phyloP scores from a whole-genome alignment of 176 grass and related monocot genomes.

The Puccinellia tenuiflora region DNA sequence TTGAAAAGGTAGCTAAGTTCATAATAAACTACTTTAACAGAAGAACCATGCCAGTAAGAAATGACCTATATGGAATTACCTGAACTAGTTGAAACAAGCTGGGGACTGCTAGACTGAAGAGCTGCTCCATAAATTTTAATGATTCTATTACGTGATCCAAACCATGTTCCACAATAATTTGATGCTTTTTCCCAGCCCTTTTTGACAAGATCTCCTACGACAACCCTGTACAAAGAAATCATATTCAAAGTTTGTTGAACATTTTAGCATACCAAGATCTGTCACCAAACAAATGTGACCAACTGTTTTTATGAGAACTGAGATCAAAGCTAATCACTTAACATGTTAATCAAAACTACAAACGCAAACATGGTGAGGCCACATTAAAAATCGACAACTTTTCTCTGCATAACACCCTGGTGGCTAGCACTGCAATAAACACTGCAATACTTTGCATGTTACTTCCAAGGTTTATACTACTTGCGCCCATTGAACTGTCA shows the following conservation, averaged over 20 bases:
- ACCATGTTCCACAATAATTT: constrained; percentile 51
- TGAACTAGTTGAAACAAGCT: constrained; percentile 67
- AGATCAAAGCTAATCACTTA: background rate
- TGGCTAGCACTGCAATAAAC: constrained; percentile 5
- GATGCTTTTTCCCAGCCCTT: constrained; percentile 40
- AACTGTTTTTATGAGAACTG: background rate
- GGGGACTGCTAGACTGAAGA: constrained; percentile 56
- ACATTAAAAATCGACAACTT: constrained; percentile 2
- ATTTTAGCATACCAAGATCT: constrained; percentile 11
- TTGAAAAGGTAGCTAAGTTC: background rate
- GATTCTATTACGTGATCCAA: constrained; percentile 54
- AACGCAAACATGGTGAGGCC: constrained; percentile 4
- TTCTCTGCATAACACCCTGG: background rate
- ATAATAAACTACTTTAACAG: constrained; percentile 10
- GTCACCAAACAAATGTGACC: background rate
- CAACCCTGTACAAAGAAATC: constrained; percentile 47
- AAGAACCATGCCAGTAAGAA: constrained; percentile 3
- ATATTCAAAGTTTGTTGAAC: constrained; percentile 16
- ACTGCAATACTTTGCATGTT: background rate
- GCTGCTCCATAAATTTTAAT: constrained; percentile 47
- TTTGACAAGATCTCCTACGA: constrained; percentile 56
- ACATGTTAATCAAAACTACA: constrained; percentile 4
- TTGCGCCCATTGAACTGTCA: background rate
- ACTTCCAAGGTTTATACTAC: background rate
- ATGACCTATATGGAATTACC: constrained; percentile 32